Evolutionary conservation across 2,329 filamentous ascomycete genomes (phyloP).

Genomic region (Botryotinia globosa): DNA sequence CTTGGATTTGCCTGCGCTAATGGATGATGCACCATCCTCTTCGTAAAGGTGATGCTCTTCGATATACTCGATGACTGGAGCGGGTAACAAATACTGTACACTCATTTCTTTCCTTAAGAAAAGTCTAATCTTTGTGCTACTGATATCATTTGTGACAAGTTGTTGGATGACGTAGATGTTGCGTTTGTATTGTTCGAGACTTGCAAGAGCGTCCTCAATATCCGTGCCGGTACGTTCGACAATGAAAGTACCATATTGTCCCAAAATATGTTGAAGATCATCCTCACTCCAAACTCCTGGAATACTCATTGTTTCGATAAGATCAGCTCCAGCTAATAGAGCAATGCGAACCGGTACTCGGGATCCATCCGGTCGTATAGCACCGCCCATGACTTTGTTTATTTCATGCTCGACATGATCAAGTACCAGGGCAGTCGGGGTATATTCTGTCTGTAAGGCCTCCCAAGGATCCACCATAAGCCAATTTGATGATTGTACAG

Average conservation of each 20-base stretch:
- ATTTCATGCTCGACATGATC: slow-evolving; percentile 92
- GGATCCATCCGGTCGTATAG: slow-evolving; percentile 64
- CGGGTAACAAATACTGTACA: slow-evolving; percentile 72
- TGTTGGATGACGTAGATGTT: slow-evolving; percentile 75
- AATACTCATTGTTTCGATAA: slow-evolving; percentile 68
- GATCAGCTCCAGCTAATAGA: slow-evolving; percentile 75
- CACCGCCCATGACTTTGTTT: slow-evolving; percentile 72
- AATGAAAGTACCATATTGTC: slow-evolving; percentile 78
- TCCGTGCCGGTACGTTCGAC: slow-evolving; percentile 87
- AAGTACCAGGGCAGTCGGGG: slow-evolving; percentile 83
- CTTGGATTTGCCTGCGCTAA: slow-evolving; percentile 30
- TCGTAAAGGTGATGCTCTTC: slow-evolving; percentile 64
- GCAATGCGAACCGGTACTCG: slow-evolving; percentile 67
- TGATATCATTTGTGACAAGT: slow-evolving; percentile 82
- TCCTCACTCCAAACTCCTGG: slow-evolving; percentile 70
- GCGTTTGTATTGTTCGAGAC: slow-evolving; percentile 75
- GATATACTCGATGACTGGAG: slow-evolving; percentile 72
- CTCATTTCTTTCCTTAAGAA: slow-evolving; percentile 79
- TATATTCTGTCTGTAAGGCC: slow-evolving; percentile 78
- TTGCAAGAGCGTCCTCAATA: slow-evolving; percentile 82
- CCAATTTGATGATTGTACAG: slow-evolving; percentile 73
- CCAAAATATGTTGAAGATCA: slow-evolving; percentile 85
- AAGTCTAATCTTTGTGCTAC: slow-evolving; percentile 76
- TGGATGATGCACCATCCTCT: slow-evolving; percentile 41
- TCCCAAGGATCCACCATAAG: slow-evolving; percentile 89